Conservation (phyloP, 331 rosid genomes). For the Erythrophleum ivorense region DNA sequence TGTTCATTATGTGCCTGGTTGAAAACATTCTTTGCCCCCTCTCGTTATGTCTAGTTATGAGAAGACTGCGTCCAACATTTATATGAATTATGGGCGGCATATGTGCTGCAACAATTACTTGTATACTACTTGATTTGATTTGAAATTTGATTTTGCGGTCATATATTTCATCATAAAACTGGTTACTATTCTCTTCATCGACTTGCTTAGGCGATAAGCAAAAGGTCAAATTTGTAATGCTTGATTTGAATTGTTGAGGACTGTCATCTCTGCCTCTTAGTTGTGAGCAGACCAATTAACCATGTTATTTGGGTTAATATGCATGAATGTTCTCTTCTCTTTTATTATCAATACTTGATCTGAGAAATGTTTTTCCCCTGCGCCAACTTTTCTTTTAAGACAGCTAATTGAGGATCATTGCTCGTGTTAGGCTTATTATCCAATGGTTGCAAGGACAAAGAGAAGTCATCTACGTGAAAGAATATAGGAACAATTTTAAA, state of each 20-base stretch:
- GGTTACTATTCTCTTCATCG: background rate
- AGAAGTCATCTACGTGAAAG: background rate
- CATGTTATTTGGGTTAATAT: too few species aligned
- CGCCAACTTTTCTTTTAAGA: background rate
- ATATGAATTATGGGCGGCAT: background rate
- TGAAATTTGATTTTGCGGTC: background rate
- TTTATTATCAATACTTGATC: background rate
- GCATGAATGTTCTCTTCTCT: too few species aligned
- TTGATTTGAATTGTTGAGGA: too few species aligned
- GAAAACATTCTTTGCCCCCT: constrained; percentile 6
- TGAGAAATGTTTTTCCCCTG: background rate
- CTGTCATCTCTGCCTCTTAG: too few species aligned
- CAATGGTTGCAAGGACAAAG: background rate
- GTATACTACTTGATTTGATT: background rate
- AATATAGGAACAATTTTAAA: too few species aligned
- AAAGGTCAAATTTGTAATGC: too few species aligned
- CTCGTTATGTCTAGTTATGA: background rate
- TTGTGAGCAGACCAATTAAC: too few species aligned
- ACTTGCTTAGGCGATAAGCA: background rate
- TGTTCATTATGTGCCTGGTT: constrained; percentile 1
- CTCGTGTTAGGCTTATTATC: background rate
- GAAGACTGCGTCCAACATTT: background rate
- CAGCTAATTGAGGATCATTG: background rate
- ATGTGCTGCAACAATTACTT: background rate
- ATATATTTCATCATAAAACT: background rate